Percentiles rank a stretch among this genome's conserved stretches.
These are phyloP conservation scores for Adansonia grandidieri DNA, from an alignment of 441 rosid genomes.

Conservation along the genomic window DNA sequence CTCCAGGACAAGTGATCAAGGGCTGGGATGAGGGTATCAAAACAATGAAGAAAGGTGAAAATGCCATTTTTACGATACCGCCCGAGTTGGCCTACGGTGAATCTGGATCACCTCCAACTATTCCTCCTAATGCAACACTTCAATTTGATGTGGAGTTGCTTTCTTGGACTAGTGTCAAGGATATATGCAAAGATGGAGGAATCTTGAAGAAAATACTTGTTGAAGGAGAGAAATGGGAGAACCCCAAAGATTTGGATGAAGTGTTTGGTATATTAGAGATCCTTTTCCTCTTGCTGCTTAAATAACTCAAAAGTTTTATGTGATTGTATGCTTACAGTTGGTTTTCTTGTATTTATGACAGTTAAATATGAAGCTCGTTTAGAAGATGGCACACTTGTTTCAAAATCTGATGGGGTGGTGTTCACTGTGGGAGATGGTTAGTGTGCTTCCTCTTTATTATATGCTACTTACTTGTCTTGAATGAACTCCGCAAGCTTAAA, in stretches of 20 bases:
- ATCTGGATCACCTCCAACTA: background rate
- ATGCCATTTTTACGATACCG: background rate
- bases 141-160: background rate
- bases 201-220: background rate
- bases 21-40: background rate
- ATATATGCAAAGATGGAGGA: background rate
- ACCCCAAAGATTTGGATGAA: conserved; percentile 23
- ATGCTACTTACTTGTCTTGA: background rate
- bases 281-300: background rate
- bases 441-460: background rate
- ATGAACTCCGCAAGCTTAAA: background rate
- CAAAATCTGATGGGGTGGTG: conserved; percentile 48
- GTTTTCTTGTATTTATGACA: conserved; percentile 17
- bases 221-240: background rate
- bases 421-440: conserved; percentile 55
- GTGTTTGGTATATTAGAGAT: conserved; percentile 41
- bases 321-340: background rate
- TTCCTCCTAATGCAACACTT: background rate
- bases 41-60: background rate
- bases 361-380: conserved; percentile 47
- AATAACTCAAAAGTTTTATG: background rate
- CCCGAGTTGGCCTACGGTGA: background rate
- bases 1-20: background rate
- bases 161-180: background rate
- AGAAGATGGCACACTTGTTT: conserved; percentile 48